These are phyloP conservation scores for Puccinia hordei DNA, from an alignment of 1,284 basidiomycete species.

Conservation along the genomic window DNA sequence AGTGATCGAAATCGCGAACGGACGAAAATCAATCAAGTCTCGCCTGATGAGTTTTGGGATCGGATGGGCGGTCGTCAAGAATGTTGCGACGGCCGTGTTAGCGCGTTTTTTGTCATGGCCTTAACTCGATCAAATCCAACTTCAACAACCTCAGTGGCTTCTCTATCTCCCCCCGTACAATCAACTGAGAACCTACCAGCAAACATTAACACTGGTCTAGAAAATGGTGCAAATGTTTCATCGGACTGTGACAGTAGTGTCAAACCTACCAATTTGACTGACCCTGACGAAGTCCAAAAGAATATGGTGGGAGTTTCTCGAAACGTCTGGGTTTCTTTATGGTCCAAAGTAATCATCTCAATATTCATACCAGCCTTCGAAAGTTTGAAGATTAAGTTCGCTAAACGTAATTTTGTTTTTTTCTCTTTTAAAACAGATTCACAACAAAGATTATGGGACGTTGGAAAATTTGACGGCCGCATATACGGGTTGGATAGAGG, in stretches of 20 bases:
- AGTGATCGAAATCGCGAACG: conserved; percentile 52
- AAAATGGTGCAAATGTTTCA: background rate
- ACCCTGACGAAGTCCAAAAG: background rate
- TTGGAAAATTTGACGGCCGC: conserved; percentile 3
- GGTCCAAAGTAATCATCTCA: conserved; percentile 24
- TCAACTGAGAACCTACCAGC: background rate
- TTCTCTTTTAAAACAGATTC: conserved; percentile 8
- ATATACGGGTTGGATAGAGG: conserved; percentile 23
- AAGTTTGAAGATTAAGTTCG: background rate
- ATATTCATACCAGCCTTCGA: background rate
- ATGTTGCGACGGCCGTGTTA: conserved; percentile 78
- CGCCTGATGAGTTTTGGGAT: conserved; percentile 82
- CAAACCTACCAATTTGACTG: background rate
- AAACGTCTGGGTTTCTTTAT: conserved; percentile 42
- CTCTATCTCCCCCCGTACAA: background rate
- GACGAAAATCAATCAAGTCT: conserved; percentile 52
- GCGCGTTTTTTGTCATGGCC: conserved; percentile 77
- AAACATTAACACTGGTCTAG: background rate
- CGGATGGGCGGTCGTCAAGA: conserved; percentile 92
- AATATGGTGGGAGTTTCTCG: conserved; percentile 17
- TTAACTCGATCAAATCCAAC: background rate
- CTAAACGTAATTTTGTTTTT: background rate
- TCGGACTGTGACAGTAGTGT: background rate
- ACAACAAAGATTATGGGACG: conserved; percentile 38
- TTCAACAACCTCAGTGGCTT: background rate